Evolutionary conservation across 331 rosid genomes (phyloP).

Genomic region (Quercus phellos): DNA sequence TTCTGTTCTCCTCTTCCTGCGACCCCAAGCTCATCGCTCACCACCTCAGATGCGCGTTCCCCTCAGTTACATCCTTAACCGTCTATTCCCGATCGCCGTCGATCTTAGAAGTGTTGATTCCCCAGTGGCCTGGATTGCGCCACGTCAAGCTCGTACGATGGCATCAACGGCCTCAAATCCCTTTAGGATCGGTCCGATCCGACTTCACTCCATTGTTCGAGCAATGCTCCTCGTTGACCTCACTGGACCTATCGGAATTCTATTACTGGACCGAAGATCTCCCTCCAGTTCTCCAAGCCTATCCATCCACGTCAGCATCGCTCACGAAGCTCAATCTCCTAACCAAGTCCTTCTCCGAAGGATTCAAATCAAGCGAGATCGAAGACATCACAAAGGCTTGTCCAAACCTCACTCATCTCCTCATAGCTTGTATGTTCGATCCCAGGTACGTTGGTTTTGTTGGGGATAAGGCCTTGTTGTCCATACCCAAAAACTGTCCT

Average conservation of each 20-base stretch:
- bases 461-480: slow-evolving; percentile 61
- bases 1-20: slow-evolving; percentile 36
- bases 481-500: slow-evolving; percentile 56
- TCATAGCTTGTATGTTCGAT: slow-evolving; percentile 71
- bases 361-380: slow-evolving; percentile 62
- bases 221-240: slow-evolving; percentile 44
- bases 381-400: slow-evolving; percentile 54
- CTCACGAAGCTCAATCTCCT: slow-evolving; percentile 62
- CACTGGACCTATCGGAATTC: slow-evolving; percentile 76
- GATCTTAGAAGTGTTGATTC: slow-evolving; percentile 46
- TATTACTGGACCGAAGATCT: slow-evolving; percentile 90
- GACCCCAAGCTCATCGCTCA: slow-evolving; percentile 54
- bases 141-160: slow-evolving; percentile 74
- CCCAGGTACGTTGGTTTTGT: slow-evolving; percentile 69
- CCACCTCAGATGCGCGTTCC: slow-evolving; percentile 59
- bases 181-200: slow-evolving; percentile 34
- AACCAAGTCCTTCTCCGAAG: slow-evolving; percentile 63
- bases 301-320: slow-evolving; percentile 40
- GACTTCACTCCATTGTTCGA: slow-evolving; percentile 51
- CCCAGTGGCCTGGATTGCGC: slow-evolving; percentile 68
- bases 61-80: slow-evolving; percentile 58
- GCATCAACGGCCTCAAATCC: slow-evolving; percentile 65
- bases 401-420: slow-evolving; percentile 61
- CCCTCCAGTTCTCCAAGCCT: slow-evolving; percentile 57
- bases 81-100: slow-evolving; percentile 61